Evolutionary conservation across 1,139 yeast genomes (phyloP).

Genomic region (Sugiyamaella pinicola): DNA sequence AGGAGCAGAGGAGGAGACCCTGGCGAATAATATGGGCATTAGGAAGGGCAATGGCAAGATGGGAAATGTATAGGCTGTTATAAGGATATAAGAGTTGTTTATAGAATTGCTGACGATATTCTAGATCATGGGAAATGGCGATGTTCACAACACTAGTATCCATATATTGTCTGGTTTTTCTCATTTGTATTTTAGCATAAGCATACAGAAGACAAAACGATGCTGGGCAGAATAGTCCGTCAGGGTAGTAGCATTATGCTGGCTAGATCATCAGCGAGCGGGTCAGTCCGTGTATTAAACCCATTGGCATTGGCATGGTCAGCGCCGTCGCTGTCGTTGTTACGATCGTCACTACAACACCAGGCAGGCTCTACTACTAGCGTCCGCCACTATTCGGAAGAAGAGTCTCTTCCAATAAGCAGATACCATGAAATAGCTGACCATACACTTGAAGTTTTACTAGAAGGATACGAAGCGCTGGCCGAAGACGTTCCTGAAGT

Average conservation of each 20-base stretch:
- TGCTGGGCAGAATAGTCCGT: too few species aligned
- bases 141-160: too few species aligned
- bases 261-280: not conserved
- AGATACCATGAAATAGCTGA: constrained; percentile 64
- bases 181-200: too few species aligned
- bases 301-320: not conserved
- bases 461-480: constrained; percentile 64
- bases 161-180: too few species aligned
- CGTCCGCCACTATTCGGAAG: constrained; percentile 7
- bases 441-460: constrained; percentile 62
- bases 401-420: constrained; percentile 28
- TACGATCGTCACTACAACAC: too few species aligned
- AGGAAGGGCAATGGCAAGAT: too few species aligned
- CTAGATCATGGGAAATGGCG: too few species aligned
- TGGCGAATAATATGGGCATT: too few species aligned
- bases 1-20: too few species aligned
- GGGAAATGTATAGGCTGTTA: not conserved
- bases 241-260: not conserved
- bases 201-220: too few species aligned
- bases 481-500: constrained; percentile 60
- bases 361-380: too few species aligned
- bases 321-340: not conserved
- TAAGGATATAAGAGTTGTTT: not conserved
- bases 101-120: not conserved
- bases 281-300: not conserved